These are phyloP conservation scores for Chrysosporium queenslandicum DNA, from an alignment of 2,329 filamentous ascomycete genomes.

Conservation along the genomic window DNA sequence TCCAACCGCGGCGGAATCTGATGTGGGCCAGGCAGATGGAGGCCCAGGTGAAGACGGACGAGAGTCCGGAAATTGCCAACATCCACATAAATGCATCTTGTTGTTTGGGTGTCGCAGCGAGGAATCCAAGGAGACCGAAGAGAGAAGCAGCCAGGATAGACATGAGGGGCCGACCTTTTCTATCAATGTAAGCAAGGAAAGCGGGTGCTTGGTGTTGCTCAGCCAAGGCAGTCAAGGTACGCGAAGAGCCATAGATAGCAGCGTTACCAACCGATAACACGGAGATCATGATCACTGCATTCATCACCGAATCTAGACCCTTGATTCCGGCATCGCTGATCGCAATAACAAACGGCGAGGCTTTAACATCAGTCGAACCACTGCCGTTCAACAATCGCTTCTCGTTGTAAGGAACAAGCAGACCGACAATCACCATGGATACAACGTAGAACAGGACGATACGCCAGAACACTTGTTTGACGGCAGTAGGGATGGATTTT, in stretches of 20 bases:
- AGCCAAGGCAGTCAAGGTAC: constrained; percentile 79
- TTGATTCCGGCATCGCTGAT: constrained; percentile 75
- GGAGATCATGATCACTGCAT: constrained; percentile 84
- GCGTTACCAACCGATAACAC: constrained; percentile 88
- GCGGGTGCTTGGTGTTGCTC: constrained; percentile 75
- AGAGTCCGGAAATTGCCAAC: constrained; percentile 61
- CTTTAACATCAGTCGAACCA: constrained; percentile 27
- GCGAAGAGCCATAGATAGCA: constrained; percentile 79
- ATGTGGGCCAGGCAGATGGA: constrained; percentile 87
- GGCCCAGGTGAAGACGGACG: constrained; percentile 66
- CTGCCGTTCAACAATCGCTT: constrained; percentile 26
- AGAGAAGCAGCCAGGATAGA: constrained; percentile 58
- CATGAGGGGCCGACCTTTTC: constrained; percentile 65
- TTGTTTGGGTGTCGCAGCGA: constrained; percentile 55
- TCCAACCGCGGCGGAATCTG: constrained; percentile 78
- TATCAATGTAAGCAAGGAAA: constrained; percentile 71
- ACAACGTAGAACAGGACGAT: constrained; percentile 86
- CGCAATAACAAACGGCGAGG: constrained; percentile 85
- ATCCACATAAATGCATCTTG: constrained; percentile 67
- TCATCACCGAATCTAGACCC: constrained; percentile 79
- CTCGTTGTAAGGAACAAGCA: constrained; percentile 51
- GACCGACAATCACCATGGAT: constrained; percentile 66
- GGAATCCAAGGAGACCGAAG: constrained; percentile 66
- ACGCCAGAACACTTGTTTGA: constrained; percentile 93
- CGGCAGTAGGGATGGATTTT: constrained; percentile 70